A percentile compares a stretch with the other conserved stretches of the same genome.
Evolutionary conservation across 2,329 filamentous ascomycete genomes (phyloP).

Genomic region (Colletotrichum sp.): DNA sequence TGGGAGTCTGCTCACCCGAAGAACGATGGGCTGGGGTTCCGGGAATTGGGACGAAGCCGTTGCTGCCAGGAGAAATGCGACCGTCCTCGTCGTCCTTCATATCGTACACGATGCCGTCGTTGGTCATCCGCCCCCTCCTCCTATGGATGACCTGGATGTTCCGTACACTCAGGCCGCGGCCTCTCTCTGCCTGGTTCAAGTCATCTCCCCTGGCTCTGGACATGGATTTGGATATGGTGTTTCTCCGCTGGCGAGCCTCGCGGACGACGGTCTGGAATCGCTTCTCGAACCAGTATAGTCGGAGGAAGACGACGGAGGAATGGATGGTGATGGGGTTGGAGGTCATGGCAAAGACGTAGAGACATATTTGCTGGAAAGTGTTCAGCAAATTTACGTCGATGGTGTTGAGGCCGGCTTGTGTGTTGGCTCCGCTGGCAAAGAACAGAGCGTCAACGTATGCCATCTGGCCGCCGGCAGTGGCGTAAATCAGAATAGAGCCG

Average conservation of each 20-base stretch:
- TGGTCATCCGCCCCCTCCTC: constrained; percentile 61
- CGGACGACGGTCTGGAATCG: constrained; percentile 84
- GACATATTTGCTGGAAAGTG: constrained; percentile 74
- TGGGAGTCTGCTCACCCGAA: constrained; percentile 6
- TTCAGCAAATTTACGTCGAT: constrained; percentile 70
- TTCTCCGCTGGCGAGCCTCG: constrained; percentile 71
- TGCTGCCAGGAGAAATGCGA: constrained; percentile 20
- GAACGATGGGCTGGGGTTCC: not conserved
- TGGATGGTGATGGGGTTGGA: constrained; percentile 87
- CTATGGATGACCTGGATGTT: constrained; percentile 70
- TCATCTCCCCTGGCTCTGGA: constrained; percentile 50
- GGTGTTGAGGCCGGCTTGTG: constrained; percentile 93
- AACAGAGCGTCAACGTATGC: constrained; percentile 87
- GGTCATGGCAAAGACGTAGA: constrained; percentile 74
- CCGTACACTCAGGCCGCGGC: constrained; percentile 54
- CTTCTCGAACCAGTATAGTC: constrained; percentile 98
- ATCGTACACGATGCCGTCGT: constrained; percentile 62
- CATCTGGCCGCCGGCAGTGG: constrained; percentile 60
- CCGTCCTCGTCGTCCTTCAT: constrained; percentile 38
- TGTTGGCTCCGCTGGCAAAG: constrained; percentile 84
- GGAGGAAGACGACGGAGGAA: constrained; percentile 85
- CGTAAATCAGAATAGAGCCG: constrained; percentile 79
- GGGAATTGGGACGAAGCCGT: constrained; percentile 10
- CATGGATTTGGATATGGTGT: constrained; percentile 67
- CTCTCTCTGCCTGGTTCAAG: constrained; percentile 57